Base-by-base conservation (phyloP, 2,329 filamentous ascomycete genomes). In the Pseudocercospora fijiensis region DNA sequence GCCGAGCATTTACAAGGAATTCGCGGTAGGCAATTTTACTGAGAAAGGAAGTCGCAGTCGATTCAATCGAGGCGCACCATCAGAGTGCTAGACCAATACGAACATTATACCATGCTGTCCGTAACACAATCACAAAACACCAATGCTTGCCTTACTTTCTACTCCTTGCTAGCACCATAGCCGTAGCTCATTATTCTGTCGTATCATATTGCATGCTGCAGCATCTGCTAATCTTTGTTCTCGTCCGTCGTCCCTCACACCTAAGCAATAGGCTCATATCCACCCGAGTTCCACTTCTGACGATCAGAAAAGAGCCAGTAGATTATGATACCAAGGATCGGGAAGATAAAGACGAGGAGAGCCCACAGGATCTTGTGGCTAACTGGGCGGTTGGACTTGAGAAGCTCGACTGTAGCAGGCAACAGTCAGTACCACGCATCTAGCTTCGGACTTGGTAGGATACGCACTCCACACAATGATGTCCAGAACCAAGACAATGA, bases 271-370 rank as follows among this genome's bases (percentile, higher is more conserved):
- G 83, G 75, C 76, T 87, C 85, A 70, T 88, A 87, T n/a, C 81
- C 81, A 49, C 79, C 79, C 41, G 78, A 78, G 73, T 82, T 84
- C 74, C 87, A 85, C 27, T 81, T 78, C 49, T 79, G 77, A 57
- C 86, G 84, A 77, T 88, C 85, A 53, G 85, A 87, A 77, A 88
- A 88, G 58, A 89, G 76, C 73, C 80, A 88, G 77, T 88, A 89
- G 75, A 88, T 76, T 70, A 87, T 75, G 75, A 87, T 79, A 64
- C 86, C 86, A 68, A 85, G 73, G 56, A 89, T 78, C 3, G 86
- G 86, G 78, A 88, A 88, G 66, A 88, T 75, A 78, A 88, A 88
- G 71, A 88, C 85, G 49, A 87, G 78, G 0, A 88, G 78, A 56
- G 81, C 84, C 86, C 86, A 89, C 28, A 88, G 77, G 2, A 88